phyloP scores from a whole-genome alignment of 225 moss, liverwort and hornwort genomes.

The Rhytidiadelphus loreus region DNA sequence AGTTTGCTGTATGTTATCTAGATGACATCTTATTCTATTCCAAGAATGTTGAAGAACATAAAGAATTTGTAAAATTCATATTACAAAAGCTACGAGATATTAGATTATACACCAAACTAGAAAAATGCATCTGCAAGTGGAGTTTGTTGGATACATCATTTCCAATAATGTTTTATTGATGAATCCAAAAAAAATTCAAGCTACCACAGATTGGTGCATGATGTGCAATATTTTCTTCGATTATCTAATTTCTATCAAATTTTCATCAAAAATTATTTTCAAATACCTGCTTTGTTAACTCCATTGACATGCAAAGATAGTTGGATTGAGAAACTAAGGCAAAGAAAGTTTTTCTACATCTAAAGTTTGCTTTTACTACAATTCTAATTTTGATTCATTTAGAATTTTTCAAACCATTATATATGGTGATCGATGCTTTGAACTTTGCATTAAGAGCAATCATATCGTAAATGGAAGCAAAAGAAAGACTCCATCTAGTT shows the following conservation, averaged over 20 bases:
- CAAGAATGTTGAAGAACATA: too few relatives aligned
- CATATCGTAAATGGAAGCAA: not conserved
- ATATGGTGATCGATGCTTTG: rapidly evolving
- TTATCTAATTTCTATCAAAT: not conserved
- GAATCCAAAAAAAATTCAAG: not conserved
- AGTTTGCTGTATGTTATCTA: too few relatives aligned
- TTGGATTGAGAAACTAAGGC: not conserved
- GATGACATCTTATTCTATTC: too few relatives aligned
- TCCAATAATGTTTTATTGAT: not conserved
- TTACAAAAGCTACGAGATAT: too few relatives aligned
- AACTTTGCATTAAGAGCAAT: rapidly evolving
- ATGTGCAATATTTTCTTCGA: not conserved
- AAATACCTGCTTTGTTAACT: rapidly evolving
- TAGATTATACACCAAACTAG: not conserved
- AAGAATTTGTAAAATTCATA: too few relatives aligned
- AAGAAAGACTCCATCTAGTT: too few relatives aligned
- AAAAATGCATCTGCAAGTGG: rapidly evolving
- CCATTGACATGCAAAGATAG: rapidly evolving
- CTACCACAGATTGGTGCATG: rapidly evolving
- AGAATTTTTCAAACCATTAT: not conserved
- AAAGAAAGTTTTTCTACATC: rapidly evolving
- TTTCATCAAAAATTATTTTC: rapidly evolving
- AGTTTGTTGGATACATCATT: not conserved
- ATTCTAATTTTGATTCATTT: not conserved
- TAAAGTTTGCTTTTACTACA: rapidly evolving